Evolutionary conservation across 148 eudicot species (phyloP), one percentile per base, ranked within the genome.

Genomic region (Rhododendron mucronatum): DNA sequence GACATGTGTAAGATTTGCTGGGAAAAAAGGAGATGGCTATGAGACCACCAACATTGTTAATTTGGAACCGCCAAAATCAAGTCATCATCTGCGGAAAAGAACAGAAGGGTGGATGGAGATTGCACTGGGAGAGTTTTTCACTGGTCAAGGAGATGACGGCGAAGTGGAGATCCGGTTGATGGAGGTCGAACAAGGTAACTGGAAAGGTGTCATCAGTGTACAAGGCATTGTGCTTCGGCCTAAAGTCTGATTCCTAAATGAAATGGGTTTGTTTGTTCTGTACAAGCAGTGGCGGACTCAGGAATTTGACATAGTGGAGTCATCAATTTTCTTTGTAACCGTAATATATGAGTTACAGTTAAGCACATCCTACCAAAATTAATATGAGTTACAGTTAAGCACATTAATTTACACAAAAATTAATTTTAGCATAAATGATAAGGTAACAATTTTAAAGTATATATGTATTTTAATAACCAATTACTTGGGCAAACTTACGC

Each of bases 221-320:
- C 89, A 94, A 88, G 97, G 98, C 13, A 86, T 95, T 76, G 96
- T 94, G 87, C 73, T 94, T 28, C 88, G 96, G 82, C 95, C 98
- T 0, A 90, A 90, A 41, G 45, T 41, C 7, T 41, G 45, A 41
- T 39, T 39, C 44, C 44, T 39, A 39, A 39, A 39, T 39, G 41
- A 39, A 39, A 39, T 3, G 41, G 41, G 41, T 39, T 3, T 39
- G 41, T 39, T 39, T 39, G 41, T 39, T 33, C 30, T 30, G 30
- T 30, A 0, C 30, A 30, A 30, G 30, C 30, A 30, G 30, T 30
- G 30, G 30, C 0, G 30, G 30, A 30, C 30, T 0, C 0, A 30
- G 0, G 30, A 30, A 30, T 30, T 30, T 30, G 30, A 30, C 0
- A 30, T 30, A 30, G 0, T 30, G 30, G 30, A 0, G 30, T 0